These are phyloP conservation scores for Rhododendron simsii DNA, from an alignment of 148 eudicot genomes.

Conservation along the genomic window DNA sequence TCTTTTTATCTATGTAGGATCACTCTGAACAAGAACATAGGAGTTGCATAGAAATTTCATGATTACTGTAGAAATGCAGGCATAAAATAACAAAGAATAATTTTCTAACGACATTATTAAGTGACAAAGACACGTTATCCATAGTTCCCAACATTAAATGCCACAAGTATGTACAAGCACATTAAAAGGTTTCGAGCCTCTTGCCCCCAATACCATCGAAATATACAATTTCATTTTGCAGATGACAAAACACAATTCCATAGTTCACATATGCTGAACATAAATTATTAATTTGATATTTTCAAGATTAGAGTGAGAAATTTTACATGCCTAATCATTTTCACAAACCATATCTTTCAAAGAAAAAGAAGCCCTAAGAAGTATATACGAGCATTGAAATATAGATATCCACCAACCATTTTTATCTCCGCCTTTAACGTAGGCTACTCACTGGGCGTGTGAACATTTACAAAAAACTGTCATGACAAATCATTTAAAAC, in stretches of 20 bases:
- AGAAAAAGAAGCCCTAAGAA: background rate
- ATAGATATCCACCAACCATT: background rate
- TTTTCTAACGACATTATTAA: background rate
- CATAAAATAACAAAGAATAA: background rate
- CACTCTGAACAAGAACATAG: background rate
- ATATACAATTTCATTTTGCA: background rate
- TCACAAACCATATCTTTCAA: background rate
- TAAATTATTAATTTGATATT: background rate
- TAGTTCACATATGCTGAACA: background rate
- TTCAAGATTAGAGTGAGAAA: background rate
- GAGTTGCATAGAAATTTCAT: background rate
- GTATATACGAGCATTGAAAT: background rate
- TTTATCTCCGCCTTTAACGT: background rate
- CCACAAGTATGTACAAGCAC: background rate
- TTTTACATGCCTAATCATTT: background rate
- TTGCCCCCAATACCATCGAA: background rate
- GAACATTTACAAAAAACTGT: background rate
- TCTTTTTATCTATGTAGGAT: background rate
- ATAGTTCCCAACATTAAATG: background rate
- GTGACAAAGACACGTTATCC: background rate
- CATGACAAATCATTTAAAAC: constrained; percentile 40
- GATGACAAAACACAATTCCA: background rate
- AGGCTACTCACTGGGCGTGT: background rate
- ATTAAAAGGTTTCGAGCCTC: background rate
- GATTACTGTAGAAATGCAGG: background rate